Conservation (phyloP, 1,284 basidiomycete genomes). For the Ceratobasidium sp. region DNA sequence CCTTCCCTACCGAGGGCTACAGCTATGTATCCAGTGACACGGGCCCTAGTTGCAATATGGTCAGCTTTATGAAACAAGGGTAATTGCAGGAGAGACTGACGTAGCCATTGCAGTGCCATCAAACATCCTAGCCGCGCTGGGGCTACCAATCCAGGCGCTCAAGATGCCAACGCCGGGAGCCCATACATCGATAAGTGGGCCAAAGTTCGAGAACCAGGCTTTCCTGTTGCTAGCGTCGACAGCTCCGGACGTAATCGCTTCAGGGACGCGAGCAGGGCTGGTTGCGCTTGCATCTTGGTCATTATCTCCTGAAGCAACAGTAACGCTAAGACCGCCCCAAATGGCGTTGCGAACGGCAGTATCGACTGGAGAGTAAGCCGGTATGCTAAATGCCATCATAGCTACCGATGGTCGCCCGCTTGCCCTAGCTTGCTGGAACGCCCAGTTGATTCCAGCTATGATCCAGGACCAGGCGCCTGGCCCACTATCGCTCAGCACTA, state of each 20-base stretch:
- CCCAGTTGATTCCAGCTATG: conserved; percentile 67
- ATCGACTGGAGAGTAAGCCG: conserved; percentile 36
- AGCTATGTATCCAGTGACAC: conserved; percentile 39
- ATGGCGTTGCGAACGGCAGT: conserved; percentile 55
- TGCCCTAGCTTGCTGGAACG: conserved; percentile 64
- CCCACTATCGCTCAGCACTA: background rate
- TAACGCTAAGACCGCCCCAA: conserved; percentile 88
- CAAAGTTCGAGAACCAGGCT: conserved; percentile 87
- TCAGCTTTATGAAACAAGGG: too few relatives aligned
- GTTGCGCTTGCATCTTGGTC: conserved; percentile 63
- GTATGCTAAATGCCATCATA: conserved; percentile 36
- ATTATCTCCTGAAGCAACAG: conserved; percentile 89
- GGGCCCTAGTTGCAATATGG: conserved; percentile 12
- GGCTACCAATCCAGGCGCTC: conserved; percentile 79
- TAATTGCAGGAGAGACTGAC: background rate
- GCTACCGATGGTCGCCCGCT: conserved; percentile 10
- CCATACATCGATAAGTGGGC: conserved; percentile 56
- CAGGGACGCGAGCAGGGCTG: conserved; percentile 10
- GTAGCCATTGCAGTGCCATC: conserved; percentile 79
- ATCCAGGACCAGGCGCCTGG: background rate
- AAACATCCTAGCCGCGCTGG: conserved; percentile 74
- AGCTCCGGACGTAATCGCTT: conserved; percentile 24
- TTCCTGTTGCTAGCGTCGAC: conserved; percentile 1
- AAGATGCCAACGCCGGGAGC: conserved; percentile 77
- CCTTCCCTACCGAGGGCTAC: conserved; percentile 13